These are phyloP conservation scores for Verticillium nonalfalfae DNA, from an alignment of 2,329 filamentous ascomycete genomes.

Conservation along the genomic window DNA sequence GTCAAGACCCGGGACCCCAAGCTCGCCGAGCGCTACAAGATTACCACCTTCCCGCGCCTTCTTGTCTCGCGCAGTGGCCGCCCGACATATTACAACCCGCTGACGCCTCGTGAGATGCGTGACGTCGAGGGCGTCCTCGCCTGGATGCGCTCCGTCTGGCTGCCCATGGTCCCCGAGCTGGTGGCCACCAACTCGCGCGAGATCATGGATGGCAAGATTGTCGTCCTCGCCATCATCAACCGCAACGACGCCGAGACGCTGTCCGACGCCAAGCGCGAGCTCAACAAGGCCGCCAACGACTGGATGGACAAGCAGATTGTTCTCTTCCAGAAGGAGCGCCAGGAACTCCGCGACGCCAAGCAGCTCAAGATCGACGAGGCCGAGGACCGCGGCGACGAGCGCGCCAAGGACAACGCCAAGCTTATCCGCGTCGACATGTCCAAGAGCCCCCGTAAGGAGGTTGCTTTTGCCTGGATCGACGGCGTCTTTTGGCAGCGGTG, in stretches of 20 bases:
- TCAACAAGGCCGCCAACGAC: conserved; percentile 92
- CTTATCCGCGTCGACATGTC: conserved; percentile 88
- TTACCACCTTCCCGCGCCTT: conserved; percentile 92
- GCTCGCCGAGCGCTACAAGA: conserved; percentile 80
- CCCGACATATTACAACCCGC: conserved; percentile 80
- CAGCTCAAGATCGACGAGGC: conserved; percentile 95
- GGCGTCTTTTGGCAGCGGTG: conserved; percentile 96
- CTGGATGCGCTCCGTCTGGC: conserved; percentile 97
- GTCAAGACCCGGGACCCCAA: conserved; percentile 81
- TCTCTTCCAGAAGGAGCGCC: conserved; percentile 84
- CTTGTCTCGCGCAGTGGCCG: conserved; percentile 85
- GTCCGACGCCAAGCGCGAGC: conserved; percentile 70
- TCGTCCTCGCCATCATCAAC: conserved; percentile 87
- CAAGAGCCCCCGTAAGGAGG: conserved; percentile 77
- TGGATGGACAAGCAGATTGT: conserved; percentile 98
- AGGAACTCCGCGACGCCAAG: conserved; percentile 90
- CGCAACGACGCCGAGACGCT: conserved; percentile 77
- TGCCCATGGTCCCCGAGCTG: conserved; percentile 90
- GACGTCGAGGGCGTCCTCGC: conserved; percentile 70
- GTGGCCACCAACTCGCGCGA: conserved; percentile 87
- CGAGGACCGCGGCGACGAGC: conserved; percentile 84
- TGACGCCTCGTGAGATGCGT: conserved; percentile 88
- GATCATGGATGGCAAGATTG: conserved; percentile 90
- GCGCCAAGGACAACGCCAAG: conserved; percentile 81
- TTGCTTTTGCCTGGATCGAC: conserved; percentile 95